Evolutionary conservation across 441 rosid genomes (phyloP).

Genomic region (Viola pubescens): DNA sequence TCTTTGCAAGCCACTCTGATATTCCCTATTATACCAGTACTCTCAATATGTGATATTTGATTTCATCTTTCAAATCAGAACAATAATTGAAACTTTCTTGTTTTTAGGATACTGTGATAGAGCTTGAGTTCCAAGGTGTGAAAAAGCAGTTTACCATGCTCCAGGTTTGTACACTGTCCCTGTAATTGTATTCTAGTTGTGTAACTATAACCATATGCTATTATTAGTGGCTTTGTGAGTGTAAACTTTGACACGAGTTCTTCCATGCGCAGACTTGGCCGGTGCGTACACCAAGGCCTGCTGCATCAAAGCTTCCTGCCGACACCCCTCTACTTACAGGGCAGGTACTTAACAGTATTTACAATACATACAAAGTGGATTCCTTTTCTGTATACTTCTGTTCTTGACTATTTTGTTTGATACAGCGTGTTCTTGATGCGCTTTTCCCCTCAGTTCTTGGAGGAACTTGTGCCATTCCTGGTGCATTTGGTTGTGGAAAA

Average conservation of each 20-base stretch:
- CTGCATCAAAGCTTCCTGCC: conserved; percentile 97
- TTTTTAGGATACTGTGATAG: conserved; percentile 81
- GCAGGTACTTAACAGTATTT: conserved; percentile 47
- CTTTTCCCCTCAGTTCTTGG: conserved; percentile 99
- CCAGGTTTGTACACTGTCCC: conserved; percentile 49
- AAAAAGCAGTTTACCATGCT: conserved; percentile 94
- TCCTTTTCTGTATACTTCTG: not conserved
- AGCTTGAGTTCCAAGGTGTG: conserved; percentile 97
- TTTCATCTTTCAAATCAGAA: not conserved
- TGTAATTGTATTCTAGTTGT: not conserved
- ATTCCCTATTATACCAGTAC: too few species aligned
- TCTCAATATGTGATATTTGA: not conserved
- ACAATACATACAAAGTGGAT: not conserved
- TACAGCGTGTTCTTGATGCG: conserved; percentile 99
- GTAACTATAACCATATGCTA: not conserved
- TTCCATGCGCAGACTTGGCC: conserved; percentile 77
- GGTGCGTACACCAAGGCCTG: conserved; percentile 99
- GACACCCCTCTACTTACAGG: conserved; percentile 98
- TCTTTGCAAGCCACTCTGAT: not conserved
- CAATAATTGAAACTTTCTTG: not conserved
- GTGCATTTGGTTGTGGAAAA: conserved; percentile 99
- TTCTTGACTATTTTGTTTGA: conserved; percentile 21
- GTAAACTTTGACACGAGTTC: conserved; percentile 17
- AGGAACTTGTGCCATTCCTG: conserved; percentile 99
- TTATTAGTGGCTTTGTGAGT: conserved; percentile 2